Base-by-base conservation (phyloP, 2,329 filamentous ascomycete genomes). In the Neofusicoccum umdonicola region DNA sequence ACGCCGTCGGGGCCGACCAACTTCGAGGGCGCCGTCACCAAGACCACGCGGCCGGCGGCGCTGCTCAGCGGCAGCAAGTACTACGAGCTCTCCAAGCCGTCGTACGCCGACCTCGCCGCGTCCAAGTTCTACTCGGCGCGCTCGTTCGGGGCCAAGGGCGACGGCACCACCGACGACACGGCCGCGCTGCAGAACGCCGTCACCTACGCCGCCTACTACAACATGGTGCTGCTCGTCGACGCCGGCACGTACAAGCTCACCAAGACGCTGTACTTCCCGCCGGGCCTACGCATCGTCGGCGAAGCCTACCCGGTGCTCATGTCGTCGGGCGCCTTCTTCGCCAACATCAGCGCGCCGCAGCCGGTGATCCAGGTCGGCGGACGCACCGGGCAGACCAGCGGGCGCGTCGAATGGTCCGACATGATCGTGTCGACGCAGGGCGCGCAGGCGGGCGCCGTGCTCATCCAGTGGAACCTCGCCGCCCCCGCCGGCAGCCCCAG, bases 231-330 rank as follows among this genome's bases (percentile, higher is more conserved):
- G 3, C 86, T 84, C 73, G 81, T 87, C 67, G 84, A 87, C 68
- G 83, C 85, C 42, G 85, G 85, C 34, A 83, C 80, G 50, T 87
- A 87, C 71, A 73, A 82, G 13, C 80, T 87, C 66, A 84, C 80
- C 8, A 78, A 79, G 9, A 87, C 84, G 0, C 77, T 87, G 67
- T 80, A 81, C 67, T 76, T 87, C 3, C 85, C 85, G 11, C 89
- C 89, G 77, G 85, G 92, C 70, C 88, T 93, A 78, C 89, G 86
- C 76, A 91, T 96, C 74, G 91, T 90, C 1, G 92, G 92, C 69
- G 92, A 96, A 78, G 87, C 92, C 70, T 93, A 90, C 87, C 89
- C 92, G 0, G 80, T 95, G 62, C 89, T 96, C 72, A 89, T 96
- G 84, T 91, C 91, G 9, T 85, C 87, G 42, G 92, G 92, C 56